Conservation (phyloP, 2,329 filamentous ascomycete genomes). For the Hysterium pulicare region DNA sequence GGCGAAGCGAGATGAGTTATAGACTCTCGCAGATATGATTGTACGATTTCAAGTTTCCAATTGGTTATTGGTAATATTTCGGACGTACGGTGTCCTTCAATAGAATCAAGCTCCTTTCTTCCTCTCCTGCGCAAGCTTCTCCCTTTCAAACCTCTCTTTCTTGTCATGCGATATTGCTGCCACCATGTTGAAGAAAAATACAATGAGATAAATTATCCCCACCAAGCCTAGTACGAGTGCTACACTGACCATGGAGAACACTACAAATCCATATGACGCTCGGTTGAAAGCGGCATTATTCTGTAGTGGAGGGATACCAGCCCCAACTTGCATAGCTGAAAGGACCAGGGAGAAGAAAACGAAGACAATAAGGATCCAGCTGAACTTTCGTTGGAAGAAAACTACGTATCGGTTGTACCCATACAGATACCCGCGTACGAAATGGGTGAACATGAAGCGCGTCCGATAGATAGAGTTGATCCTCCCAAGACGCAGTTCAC, state of each 20-base stretch:
- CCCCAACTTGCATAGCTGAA: conserved; percentile 38
- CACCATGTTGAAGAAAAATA: conserved; percentile 36
- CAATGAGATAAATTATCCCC: conserved; percentile 24
- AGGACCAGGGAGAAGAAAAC: conserved; percentile 37
- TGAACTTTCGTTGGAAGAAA: conserved; percentile 38
- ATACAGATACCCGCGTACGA: conserved; percentile 38
- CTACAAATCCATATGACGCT: conserved; percentile 31
- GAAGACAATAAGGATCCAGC: conserved; percentile 36
- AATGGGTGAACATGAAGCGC: conserved; percentile 29
- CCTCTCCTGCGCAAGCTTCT: conserved; percentile 12
- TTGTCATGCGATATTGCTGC: conserved; percentile 29
- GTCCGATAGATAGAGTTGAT: conserved; percentile 36
- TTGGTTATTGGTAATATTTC: too few relatives aligned
- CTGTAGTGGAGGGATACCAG: conserved; percentile 21
- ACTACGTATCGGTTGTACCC: conserved; percentile 39
- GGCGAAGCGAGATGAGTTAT: conserved; percentile 25
- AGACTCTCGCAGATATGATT: too few relatives aligned
- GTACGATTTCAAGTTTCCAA: too few relatives aligned
- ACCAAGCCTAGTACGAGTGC: conserved; percentile 25
- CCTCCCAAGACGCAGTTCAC: conserved; percentile 31
- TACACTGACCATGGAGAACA: conserved; percentile 34
- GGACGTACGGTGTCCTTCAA: too few relatives aligned
- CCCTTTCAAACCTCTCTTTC: conserved; percentile 37
- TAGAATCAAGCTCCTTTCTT: too few relatives aligned
- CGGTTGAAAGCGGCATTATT: conserved; percentile 20